Percentiles rank a stretch among this genome's conserved stretches.
phyloP scores from a whole-genome alignment of 2,329 filamentous ascomycete genomes.

The Chrysoporthe austroafricana region DNA sequence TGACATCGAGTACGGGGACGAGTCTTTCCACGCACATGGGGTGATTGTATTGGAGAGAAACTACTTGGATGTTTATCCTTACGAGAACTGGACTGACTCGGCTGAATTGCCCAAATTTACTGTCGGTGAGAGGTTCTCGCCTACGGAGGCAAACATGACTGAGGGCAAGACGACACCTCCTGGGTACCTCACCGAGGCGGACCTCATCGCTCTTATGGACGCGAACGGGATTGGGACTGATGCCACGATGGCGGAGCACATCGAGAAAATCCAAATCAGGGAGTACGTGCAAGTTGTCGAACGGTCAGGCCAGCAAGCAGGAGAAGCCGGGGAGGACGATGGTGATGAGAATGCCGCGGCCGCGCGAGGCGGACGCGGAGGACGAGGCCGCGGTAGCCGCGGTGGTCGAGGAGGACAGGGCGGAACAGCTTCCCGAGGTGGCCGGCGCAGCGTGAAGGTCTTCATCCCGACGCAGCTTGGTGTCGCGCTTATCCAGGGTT shows the following conservation, averaged over 20 bases:
- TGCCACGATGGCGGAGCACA: slow-evolving; percentile 98
- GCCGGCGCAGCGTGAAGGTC: slow-evolving; percentile 67
- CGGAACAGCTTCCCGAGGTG: slow-evolving; percentile 47
- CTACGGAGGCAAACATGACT: slow-evolving; percentile 83
- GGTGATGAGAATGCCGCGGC: slow-evolving; percentile 44
- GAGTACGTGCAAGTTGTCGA: slow-evolving; percentile 76
- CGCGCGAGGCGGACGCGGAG: slow-evolving; percentile 47
- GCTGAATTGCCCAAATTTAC: slow-evolving; percentile 79
- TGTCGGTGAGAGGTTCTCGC: slow-evolving; percentile 81
- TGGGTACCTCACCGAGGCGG: slow-evolving; percentile 88
- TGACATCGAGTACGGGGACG: slow-evolving; percentile 81
- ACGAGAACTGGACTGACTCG: slow-evolving; percentile 94
- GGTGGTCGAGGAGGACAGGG: slow-evolving; percentile 47
- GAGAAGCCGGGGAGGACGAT: slow-evolving; percentile 44
- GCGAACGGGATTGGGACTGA: slow-evolving; percentile 98
- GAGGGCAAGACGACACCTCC: slow-evolving; percentile 90
- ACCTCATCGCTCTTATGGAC: slow-evolving; percentile 96
- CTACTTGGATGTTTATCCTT: slow-evolving; percentile 93
- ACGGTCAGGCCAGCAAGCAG: slow-evolving; percentile 41
- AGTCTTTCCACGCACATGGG: slow-evolving; percentile 81
- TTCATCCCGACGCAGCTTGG: slow-evolving; percentile 93
- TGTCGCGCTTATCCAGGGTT: slow-evolving; percentile 89
- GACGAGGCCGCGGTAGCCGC: slow-evolving; percentile 51
- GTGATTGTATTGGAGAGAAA: slow-evolving; percentile 86
- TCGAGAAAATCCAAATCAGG: slow-evolving; percentile 89